Evolutionary conservation across 257 asterid genomes (phyloP), one percentile per base, ranked within the genome.

Genomic region (Solanum tarapatanum): DNA sequence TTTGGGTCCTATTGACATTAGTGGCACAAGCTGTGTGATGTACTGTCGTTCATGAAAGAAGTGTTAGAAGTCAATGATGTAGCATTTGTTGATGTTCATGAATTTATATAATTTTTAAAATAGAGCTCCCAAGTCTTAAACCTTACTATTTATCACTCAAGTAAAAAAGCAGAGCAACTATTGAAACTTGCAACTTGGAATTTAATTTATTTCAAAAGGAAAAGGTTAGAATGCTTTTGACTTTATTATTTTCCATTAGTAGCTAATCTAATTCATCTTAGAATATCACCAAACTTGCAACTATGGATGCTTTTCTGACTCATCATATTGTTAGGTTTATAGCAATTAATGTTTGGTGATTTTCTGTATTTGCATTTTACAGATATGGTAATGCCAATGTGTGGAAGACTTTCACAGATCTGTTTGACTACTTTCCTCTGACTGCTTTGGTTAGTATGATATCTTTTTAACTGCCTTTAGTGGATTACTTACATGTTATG

Each of bases 351-450:
- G 36, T 74, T 60, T 30, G 19, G 43, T 72, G 58, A 30, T 48
- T 86, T 32, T 30, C 73, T 62, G 55, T 28, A 84, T 76, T 77
- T 66, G 51, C 83, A 43, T 84, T 86, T 88, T 68, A 43, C 87
- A 89, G 91, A 55, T 87, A 89, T 37, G 86, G 89, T 26, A 89
- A 74, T 73, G 89, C 91, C 37, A 89, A 87, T 83, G 91, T 89
- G 66, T 89, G 91, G 91, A 89, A 86, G 89, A 89, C 51, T 68
- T 89, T 89, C 62, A 89, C 89, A 64, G 91, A 89, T 83, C 69
- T 89, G 62, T 89, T 89, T 74, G 91, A 89, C 86, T 89, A 89
- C 87, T 89, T 89, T 26, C 91, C 91, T 45, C 89, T 89, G 21
- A 89, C 91, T 4, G 91, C 89, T 24, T 48, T 89, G 88, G 90